Conservation (phyloP, 139 green algal genomes). For the Auxenochlorella pyrenoidosa region DNA sequence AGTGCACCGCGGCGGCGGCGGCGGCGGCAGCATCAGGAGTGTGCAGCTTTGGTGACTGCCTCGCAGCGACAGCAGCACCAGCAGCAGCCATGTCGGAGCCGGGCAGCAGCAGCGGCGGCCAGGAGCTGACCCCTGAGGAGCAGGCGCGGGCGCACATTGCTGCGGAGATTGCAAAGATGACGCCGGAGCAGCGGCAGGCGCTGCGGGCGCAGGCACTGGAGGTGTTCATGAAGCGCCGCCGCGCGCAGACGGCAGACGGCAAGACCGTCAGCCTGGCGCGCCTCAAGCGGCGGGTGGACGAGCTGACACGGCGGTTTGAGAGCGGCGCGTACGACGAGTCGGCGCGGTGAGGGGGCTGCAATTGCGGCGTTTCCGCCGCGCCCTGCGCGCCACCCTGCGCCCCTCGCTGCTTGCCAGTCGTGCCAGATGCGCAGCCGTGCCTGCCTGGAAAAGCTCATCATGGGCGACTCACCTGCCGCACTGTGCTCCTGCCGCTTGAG, state of each 20-base stretch:
- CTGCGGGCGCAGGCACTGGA: background rate
- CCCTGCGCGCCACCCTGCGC: background rate
- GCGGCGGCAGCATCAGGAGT: background rate
- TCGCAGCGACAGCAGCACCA: background rate
- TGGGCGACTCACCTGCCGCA: no score
- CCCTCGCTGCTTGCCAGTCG: background rate
- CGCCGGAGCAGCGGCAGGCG: background rate
- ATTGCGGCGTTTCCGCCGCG: background rate
- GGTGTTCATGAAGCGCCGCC: background rate
- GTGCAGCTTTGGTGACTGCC: background rate
- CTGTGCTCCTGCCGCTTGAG: no score
- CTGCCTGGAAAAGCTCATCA: no score
- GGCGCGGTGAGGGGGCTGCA: background rate
- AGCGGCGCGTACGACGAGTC: slow-evolving; percentile 18
- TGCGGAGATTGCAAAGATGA: background rate
- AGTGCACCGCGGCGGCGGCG: background rate
- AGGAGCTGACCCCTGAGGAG: background rate
- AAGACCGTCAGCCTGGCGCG: background rate
- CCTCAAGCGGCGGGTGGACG: background rate
- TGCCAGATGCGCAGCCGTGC: no score
- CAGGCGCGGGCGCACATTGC: background rate
- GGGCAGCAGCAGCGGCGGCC: background rate
- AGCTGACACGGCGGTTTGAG: slow-evolving; percentile 25
- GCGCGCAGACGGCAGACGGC: background rate
- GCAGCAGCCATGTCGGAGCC: background rate